Evolutionary conservation across 1,139 yeast genomes (phyloP), one percentile per base, ranked within the genome.

Genomic region (Protomyces lactucae-debilis): DNA sequence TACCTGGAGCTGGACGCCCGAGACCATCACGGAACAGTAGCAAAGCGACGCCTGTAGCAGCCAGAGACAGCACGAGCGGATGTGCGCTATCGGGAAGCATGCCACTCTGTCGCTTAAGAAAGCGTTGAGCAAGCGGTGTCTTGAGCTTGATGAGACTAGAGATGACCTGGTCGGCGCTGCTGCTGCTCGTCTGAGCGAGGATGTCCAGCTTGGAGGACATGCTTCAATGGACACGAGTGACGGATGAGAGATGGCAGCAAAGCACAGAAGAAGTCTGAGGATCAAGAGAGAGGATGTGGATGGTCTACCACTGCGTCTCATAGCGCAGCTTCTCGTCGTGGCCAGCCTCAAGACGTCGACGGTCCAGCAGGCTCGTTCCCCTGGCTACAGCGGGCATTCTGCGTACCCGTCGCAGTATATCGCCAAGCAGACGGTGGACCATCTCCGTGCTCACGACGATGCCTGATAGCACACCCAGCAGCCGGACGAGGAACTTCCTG

Each of bases 401-500:
- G 18, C 25, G 54, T 32, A 18, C 10, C 8, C 45, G 18, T 16
- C 36, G 54, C 35, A 48, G 54, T n/a, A 51, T 3, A 21, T 51
- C 53, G n/a, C 59, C 25, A 32, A 55, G 25, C 10, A 16, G 2
- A 64, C 64, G 53, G 32, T 76, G 76, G 2, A 74, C 45, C 75
- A 79, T 76, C 4, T 80, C 73, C 1, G 77, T 74, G 25, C 85
- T 77, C 3, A 86, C 82, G 66, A 85, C 75, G 14, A 87, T 71
- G 0, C 95, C 93, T 3, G 93, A 92, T n/a, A 84, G 70, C 51
- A 93, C 87, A 2, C 96, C 92, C 8, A 88, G 87, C 60, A 92
- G 76, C 67, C 91, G 82, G 14, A 91, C 84, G 10, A 91, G 77
- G 75, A 95, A 93, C 71, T 86, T 89, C 48, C 84, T 73, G 73